These are phyloP conservation scores for Dendrobium nobile DNA, from an alignment of 106 monocot genomes.

Conservation along the genomic window DNA sequence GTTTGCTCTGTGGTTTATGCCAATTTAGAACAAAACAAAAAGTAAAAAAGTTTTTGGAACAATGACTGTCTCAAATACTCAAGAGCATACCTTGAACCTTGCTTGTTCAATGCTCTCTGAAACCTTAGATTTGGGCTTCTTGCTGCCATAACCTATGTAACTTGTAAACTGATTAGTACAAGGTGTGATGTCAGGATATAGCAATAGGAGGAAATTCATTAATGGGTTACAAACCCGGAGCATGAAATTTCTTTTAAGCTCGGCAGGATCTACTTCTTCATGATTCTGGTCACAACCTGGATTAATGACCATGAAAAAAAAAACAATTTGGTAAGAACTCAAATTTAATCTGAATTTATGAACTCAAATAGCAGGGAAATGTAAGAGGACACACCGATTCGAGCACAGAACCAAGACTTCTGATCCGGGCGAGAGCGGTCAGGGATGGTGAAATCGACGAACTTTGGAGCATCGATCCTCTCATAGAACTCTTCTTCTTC, in stretches of 20 bases:
- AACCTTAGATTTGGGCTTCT: slow-evolving; percentile 69
- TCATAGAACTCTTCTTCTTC: slow-evolving; percentile 67
- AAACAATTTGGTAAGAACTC: neutral
- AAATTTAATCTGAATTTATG: neutral
- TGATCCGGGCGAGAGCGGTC: slow-evolving; percentile 41
- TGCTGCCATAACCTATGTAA: slow-evolving; percentile 56
- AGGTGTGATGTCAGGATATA: neutral
- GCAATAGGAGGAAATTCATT: neutral
- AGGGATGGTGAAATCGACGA: slow-evolving; percentile 62
- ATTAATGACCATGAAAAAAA: neutral
- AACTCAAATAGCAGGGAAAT: neutral
- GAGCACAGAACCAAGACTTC: slow-evolving; percentile 77
- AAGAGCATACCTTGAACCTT: slow-evolving; percentile 29
- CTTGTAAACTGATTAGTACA: neutral
- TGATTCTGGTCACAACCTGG: slow-evolving; percentile 79
- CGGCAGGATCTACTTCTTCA: slow-evolving; percentile 67
- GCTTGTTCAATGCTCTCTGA: slow-evolving; percentile 30
- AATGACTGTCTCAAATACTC: neutral
- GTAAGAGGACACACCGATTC: slow-evolving; percentile 39
- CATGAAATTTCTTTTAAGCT: slow-evolving; percentile 46
- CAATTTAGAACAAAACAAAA: neutral
- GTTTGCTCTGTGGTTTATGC: slow-evolving; percentile 21
- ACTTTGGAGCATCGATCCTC: slow-evolving; percentile 77
- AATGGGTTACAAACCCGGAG: slow-evolving; percentile 38
- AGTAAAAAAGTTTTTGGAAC: neutral